phyloP scores from a whole-genome alignment of 495 filamentous ascomycete genomes.

The Cudoniella acicularis region DNA sequence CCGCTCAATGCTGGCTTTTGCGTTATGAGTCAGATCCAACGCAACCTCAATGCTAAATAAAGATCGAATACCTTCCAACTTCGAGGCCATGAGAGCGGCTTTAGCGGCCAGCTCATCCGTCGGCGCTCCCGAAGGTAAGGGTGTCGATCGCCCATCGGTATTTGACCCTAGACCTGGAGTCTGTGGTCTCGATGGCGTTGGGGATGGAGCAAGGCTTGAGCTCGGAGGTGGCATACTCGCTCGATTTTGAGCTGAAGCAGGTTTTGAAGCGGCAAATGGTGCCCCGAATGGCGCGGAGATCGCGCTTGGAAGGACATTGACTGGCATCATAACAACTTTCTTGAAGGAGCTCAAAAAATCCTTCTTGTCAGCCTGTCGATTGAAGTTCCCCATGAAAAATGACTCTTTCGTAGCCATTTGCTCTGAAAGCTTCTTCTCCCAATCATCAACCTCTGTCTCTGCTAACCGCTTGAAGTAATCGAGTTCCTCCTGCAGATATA shows the following conservation, averaged over 20 bases:
- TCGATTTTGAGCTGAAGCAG: conserved; percentile 25
- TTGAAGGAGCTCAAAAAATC: conserved; percentile 97
- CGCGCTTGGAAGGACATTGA: conserved; percentile 72
- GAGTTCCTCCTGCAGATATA: conserved; percentile 90
- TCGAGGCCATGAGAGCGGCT: conserved; percentile 91
- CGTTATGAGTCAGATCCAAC: conserved; percentile 78
- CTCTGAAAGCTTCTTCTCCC: conserved; percentile 88
- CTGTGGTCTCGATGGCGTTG: conserved; percentile 42
- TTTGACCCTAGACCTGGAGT: conserved; percentile 27
- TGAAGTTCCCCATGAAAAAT: conserved; percentile 92
- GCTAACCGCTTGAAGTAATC: conserved; percentile 74
- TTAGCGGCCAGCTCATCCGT: conserved; percentile 93
- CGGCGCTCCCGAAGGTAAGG: conserved; percentile 50
- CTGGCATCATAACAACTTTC: conserved; percentile 98
- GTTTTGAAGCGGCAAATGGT: conserved; percentile 22
- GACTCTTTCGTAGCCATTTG: conserved; percentile 89
- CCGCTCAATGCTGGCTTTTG: conserved; percentile 87
- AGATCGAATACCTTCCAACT: conserved; percentile 86
- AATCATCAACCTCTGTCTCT: conserved; percentile 72
- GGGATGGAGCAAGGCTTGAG: conserved; percentile 24
- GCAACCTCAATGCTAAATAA: conserved; percentile 97
- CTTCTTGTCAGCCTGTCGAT: conserved; percentile 89
- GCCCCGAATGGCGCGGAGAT: conserved; percentile 40
- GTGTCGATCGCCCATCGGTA: conserved; percentile 17
- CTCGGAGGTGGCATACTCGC: conserved; percentile 31